Conservation (phyloP, 305 asterid species). For the Solanum hybrid region DNA sequence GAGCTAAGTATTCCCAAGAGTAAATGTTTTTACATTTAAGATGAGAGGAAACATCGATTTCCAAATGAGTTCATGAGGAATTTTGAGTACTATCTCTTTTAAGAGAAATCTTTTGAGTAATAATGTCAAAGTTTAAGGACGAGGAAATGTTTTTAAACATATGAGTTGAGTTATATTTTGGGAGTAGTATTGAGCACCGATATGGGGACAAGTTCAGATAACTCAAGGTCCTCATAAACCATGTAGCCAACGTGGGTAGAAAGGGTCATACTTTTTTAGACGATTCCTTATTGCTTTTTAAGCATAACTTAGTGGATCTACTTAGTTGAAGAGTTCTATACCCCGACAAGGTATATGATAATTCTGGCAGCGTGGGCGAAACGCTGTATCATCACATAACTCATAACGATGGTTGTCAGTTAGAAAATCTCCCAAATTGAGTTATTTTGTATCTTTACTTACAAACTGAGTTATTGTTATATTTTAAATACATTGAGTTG, state of each 20-base stretch:
- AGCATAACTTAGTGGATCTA: neutral
- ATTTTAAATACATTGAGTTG: too few species aligned
- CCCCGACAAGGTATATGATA: rapidly evolving
- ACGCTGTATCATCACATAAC: neutral
- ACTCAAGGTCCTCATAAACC: neutral
- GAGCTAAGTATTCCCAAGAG: neutral
- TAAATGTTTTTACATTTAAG: neutral
- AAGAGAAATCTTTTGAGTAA: neutral
- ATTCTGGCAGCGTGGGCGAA: neutral
- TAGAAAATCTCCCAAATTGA: too few species aligned
- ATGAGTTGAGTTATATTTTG: neutral
- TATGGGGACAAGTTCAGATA: neutral
- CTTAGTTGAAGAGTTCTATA: neutral
- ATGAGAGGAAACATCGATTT: neutral
- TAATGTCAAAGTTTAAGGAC: neutral
- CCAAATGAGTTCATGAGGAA: neutral
- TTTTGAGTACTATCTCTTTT: neutral
- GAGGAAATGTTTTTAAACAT: too few species aligned
- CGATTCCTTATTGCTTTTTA: too few species aligned
- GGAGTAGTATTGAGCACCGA: neutral
- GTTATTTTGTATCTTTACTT: neutral
- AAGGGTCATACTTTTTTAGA: too few species aligned
- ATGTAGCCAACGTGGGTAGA: neutral
- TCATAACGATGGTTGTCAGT: neutral
- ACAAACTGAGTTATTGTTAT: neutral